These are phyloP conservation scores for Saccharum spontaneum DNA, from an alignment of 176 grass and related monocot species.

Conservation along the genomic window DNA sequence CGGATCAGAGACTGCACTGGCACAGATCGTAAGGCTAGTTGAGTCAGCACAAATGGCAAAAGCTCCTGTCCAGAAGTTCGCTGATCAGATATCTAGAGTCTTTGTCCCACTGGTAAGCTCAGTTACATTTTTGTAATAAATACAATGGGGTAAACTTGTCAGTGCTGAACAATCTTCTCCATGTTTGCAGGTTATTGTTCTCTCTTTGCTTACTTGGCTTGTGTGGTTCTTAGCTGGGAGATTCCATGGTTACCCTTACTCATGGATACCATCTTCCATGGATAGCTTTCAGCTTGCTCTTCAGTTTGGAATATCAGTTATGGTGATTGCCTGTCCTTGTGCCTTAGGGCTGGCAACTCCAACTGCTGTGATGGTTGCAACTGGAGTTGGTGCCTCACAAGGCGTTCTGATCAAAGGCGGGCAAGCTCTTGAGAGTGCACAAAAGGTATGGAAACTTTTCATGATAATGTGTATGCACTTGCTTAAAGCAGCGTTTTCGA, in stretches of 20 bases:
- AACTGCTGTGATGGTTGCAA: slow-evolving; percentile 98
- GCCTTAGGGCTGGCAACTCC: slow-evolving; percentile 92
- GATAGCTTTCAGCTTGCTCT: slow-evolving; percentile 96
- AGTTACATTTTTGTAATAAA: slow-evolving; percentile 1
- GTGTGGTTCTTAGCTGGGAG: slow-evolving; percentile 90
- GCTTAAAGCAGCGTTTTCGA: background rate
- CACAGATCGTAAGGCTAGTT: slow-evolving; percentile 85
- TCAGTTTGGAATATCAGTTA: slow-evolving; percentile 96
- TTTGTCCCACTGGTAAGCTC: slow-evolving; percentile 86
- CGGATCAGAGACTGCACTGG: slow-evolving; percentile 80
- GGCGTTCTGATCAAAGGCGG: slow-evolving; percentile 94
- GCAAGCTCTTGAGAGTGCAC: slow-evolving; percentile 88
- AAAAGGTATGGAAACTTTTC: slow-evolving; percentile 54
- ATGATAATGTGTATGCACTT: background rate
- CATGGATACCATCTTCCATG: slow-evolving; percentile 90
- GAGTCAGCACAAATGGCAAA: slow-evolving; percentile 98
- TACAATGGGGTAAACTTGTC: background rate
- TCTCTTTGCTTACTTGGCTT: slow-evolving; percentile 86
- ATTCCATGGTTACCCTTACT: slow-evolving; percentile 66
- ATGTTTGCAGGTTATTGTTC: slow-evolving; percentile 67
- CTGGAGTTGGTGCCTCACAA: slow-evolving; percentile 93
- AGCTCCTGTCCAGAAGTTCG: slow-evolving; percentile 94
- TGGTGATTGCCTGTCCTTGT: slow-evolving; percentile 98
- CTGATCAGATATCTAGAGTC: slow-evolving; percentile 87
- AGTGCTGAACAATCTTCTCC: slow-evolving; percentile 12